Conservation (phyloP, 805 yeast species). For the Teunomyces funiuensis region DNA sequence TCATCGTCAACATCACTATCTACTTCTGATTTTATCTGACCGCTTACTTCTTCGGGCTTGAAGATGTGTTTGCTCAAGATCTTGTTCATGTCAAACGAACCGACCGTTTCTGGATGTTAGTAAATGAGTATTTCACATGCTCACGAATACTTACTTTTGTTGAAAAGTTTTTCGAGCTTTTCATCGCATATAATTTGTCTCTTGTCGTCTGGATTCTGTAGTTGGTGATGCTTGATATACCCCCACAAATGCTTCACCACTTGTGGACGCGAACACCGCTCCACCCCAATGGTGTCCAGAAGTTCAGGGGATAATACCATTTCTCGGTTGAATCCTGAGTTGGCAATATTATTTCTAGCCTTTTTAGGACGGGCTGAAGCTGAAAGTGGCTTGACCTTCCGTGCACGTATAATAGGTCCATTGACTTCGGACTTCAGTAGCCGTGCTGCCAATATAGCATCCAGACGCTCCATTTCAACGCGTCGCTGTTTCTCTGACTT, state of each 20-base stretch:
- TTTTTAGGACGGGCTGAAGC: slow-evolving; percentile 14
- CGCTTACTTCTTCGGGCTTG: slow-evolving; percentile 29
- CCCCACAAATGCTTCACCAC: slow-evolving; percentile 71
- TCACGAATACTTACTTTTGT: slow-evolving; percentile 40
- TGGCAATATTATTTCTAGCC: slow-evolving; percentile 21
- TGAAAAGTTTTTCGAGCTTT: slow-evolving; percentile 55
- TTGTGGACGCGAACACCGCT: slow-evolving; percentile 60
- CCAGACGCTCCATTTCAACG: slow-evolving; percentile 45
- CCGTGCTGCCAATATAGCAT: slow-evolving; percentile 52
- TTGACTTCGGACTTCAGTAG: slow-evolving; percentile 37
- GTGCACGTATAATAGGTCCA: slow-evolving; percentile 22
- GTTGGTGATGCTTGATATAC: slow-evolving; percentile 58
- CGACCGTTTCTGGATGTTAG: slow-evolving; percentile 32
- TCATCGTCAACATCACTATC: slow-evolving; percentile 8
- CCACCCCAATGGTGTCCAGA: slow-evolving; percentile 43
- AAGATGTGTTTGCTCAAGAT: slow-evolving; percentile 51
- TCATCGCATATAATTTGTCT: slow-evolving; percentile 67
- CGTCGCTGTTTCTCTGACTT: slow-evolving; percentile 16
- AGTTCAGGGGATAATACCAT: slow-evolving; percentile 52
- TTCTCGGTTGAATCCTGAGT: slow-evolving; percentile 43
- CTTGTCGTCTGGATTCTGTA: slow-evolving; percentile 68
- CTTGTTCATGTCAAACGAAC: slow-evolving; percentile 61
- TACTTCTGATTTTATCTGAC: neutral
- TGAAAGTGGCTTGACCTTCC: slow-evolving; percentile 12
- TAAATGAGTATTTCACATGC: neutral